Evolutionary conservation across 495 filamentous ascomycete genomes (phyloP), one percentile per base, ranked within the genome.

Genomic region (Penicilliopsis zonata): DNA sequence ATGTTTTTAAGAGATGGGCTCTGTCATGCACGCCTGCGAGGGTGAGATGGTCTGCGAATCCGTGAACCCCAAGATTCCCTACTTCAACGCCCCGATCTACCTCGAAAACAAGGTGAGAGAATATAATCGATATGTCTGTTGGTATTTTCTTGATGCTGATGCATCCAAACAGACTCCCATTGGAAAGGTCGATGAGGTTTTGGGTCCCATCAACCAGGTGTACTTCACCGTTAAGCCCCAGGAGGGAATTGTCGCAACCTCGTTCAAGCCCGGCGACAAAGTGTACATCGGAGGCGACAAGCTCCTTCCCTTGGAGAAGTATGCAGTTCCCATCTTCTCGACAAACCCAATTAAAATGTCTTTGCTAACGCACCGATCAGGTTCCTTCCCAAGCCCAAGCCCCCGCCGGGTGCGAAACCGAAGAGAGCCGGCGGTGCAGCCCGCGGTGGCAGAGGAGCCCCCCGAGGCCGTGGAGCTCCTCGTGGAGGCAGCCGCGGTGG

Each of bases 71-170:
- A 96, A 95, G 65, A 80, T 98, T 33, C 90, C 90, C 28, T 93
- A 95, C 61, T 98, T 98, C 78, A 96, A 96, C 65, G 90, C 92
- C 23, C 86, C 84, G 31, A 93, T 96, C 49, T 98, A 87, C 67
- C 78, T 96, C 31, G 87, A 98, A 70, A 96, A 96, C 68, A 96
- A 95, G 74, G 82, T 82, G 49, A 34, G 52, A 43, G 6, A 10
- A 21, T 8, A 9, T 21, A n/a, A n/a, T n/a, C n/a, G n/a, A n/a
- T n/a, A n/a, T n/a, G n/a, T n/a, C n/a, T n/a, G n/a, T n/a, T n/a
- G n/a, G 21, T 28, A 28, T 13, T 28, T 28, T 28, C 26, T 3
- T 37, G 26, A 26, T 43, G 26, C 49, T 59, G 47, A 48, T 33
- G 22, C 25, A 10, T 22, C 30, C 20, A 8, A 7, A 31, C 43